Evolutionary conservation across 495 filamentous ascomycete species (phyloP).

Genomic region (Cercophora scortea): DNA sequence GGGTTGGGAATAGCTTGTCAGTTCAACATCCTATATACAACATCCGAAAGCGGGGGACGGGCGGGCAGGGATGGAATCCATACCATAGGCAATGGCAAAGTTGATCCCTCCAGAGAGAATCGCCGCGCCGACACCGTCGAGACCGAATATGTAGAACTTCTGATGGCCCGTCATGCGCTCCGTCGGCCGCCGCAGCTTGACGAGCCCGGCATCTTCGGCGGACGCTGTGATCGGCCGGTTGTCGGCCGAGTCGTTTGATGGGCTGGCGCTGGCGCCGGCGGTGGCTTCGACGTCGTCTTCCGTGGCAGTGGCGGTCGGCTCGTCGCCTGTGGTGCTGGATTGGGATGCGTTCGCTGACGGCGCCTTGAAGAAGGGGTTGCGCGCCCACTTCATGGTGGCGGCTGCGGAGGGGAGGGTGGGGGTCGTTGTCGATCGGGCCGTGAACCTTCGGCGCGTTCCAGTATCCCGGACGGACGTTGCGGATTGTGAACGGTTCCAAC

Average conservation of each 20-base stretch:
- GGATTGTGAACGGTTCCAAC: no score
- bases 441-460: no score
- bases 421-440: not conserved
- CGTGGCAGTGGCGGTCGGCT: not conserved
- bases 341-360: not conserved
- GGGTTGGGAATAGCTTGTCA: not conserved
- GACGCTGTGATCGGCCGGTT: constrained; percentile 1
- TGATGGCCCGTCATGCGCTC: constrained; percentile 26
- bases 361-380: constrained; percentile 24
- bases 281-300: not conserved
- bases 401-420: not conserved
- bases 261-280: constrained; percentile 1
- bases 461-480: no score
- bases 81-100: constrained; percentile 39
- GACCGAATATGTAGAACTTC: constrained; percentile 30
- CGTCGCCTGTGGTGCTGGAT: not conserved
- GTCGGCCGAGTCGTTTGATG: not conserved
- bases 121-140: constrained; percentile 32
- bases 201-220: constrained; percentile 3
- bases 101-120: constrained; percentile 34
- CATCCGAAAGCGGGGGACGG: not conserved
- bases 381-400: constrained; percentile 26
- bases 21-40: not conserved
- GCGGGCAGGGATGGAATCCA: not conserved
- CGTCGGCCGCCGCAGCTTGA: constrained; percentile 20